Evolutionary conservation across 2,329 filamentous ascomycete genomes (phyloP).

Genomic region (Phaeosphaeria sp.): DNA sequence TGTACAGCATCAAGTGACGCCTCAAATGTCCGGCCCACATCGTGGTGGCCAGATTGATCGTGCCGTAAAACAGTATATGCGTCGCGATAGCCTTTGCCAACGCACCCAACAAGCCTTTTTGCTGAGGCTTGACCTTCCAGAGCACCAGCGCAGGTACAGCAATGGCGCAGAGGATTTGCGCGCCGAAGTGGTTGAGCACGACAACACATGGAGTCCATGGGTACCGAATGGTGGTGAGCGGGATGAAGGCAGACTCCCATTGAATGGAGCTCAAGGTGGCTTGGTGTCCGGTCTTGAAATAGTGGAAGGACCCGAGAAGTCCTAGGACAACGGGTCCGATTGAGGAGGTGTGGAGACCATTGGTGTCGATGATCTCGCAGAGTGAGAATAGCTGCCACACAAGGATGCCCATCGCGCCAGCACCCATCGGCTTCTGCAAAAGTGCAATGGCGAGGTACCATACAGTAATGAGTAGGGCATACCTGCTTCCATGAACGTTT

Average conservation of each 20-base stretch:
- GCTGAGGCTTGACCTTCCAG: conserved; percentile 87
- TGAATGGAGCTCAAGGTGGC: conserved; percentile 87
- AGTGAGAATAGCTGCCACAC: conserved; percentile 87
- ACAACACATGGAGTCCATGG: conserved; percentile 88
- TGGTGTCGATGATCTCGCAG: conserved; percentile 69
- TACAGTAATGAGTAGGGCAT: conserved; percentile 82
- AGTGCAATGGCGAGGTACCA: conserved; percentile 78
- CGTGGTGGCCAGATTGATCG: conserved; percentile 84
- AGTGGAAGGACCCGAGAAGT: conserved; percentile 91
- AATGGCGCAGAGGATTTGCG: conserved; percentile 82
- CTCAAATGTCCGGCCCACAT: conserved; percentile 88
- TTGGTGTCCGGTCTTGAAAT: conserved; percentile 98
- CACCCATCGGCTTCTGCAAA: conserved; percentile 93
- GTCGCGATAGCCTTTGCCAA: conserved; percentile 74
- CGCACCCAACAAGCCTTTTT: conserved; percentile 67
- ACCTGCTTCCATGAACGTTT: conserved; percentile 91
- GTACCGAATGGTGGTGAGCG: conserved; percentile 81
- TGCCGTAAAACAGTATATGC: conserved; percentile 82
- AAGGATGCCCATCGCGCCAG: conserved; percentile 80
- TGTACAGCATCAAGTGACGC: conserved; percentile 93
- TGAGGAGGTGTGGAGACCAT: conserved; percentile 67
- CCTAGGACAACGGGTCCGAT: conserved; percentile 86
- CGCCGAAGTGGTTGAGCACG: conserved; percentile 84
- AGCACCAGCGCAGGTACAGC: conserved; percentile 82
- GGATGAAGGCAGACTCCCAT: conserved; percentile 95